A percentile compares a stretch with the other conserved stretches of the same genome.
Evolutionary conservation across 2,329 filamentous ascomycete genomes (phyloP).

Genomic region (Pseudodiploospora longispora): DNA sequence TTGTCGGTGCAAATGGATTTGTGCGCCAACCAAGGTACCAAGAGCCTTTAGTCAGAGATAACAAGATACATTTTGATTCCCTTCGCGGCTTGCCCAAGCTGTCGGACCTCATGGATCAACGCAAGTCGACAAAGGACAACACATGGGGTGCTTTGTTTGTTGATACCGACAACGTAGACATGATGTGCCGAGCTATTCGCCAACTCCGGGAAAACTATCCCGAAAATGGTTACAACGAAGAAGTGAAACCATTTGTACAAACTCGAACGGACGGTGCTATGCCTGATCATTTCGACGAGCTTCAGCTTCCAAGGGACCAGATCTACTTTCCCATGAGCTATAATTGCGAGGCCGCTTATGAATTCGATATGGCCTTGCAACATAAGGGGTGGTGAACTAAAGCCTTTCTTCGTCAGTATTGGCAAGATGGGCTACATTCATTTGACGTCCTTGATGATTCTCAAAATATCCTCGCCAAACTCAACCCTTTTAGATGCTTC

Average conservation of each 20-base stretch:
- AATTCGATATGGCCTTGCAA: neutral
- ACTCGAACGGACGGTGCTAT: constrained; percentile 8
- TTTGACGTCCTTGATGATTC: no score
- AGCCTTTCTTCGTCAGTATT: no score
- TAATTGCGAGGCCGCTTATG: neutral
- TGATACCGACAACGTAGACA: no score
- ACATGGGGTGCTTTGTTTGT: no score
- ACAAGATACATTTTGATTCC: constrained; percentile 21
- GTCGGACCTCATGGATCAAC: constrained; percentile 8
- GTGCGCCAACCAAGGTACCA: constrained; percentile 5
- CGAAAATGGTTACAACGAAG: neutral
- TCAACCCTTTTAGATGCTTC: no score
- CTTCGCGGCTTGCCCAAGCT: constrained; percentile 21
- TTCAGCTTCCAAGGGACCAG: constrained; percentile 7
- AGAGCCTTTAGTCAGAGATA: constrained; percentile 15
- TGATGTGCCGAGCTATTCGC: no score
- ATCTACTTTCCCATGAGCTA: neutral
- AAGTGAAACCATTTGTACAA: no score
- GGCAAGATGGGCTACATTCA: no score
- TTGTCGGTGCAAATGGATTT: constrained; percentile 9
- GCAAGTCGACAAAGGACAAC: no score
- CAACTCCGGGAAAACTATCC: no score
- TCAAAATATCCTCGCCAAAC: no score
- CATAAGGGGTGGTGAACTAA: no score
- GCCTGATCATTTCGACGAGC: constrained; percentile 14